These are phyloP conservation scores for Candida vaughaniae DNA, from an alignment of 805 yeast genomes.

Conservation along the genomic window DNA sequence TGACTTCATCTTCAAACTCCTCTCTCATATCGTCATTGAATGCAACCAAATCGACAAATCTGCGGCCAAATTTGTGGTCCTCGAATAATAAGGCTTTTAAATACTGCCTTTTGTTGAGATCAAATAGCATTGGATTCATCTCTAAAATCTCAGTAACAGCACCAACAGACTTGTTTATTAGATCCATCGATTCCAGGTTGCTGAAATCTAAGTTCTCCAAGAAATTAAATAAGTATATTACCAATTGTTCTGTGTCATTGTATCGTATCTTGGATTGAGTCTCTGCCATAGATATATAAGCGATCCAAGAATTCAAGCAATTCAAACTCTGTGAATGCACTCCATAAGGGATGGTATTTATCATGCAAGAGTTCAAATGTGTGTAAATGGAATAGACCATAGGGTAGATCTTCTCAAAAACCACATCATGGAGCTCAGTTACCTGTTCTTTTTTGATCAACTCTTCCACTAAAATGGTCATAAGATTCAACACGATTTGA, in stretches of 20 bases:
- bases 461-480: conserved; percentile 53
- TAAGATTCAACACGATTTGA: conserved; percentile 5
- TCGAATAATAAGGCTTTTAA: conserved; percentile 41
- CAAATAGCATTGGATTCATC: conserved; percentile 42
- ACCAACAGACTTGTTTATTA: conserved; percentile 25
- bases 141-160: conserved; percentile 47
- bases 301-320: conserved; percentile 36
- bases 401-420: conserved; percentile 22
- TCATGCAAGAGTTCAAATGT: conserved; percentile 13
- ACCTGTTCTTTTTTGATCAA: conserved; percentile 34
- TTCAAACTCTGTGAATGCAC: conserved; percentile 7
- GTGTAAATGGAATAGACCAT: conserved; percentile 14
- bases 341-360: background rate
- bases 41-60: conserved; percentile 34
- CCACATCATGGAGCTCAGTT: conserved; percentile 33
- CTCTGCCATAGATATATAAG: conserved; percentile 37
- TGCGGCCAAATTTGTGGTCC: conserved; percentile 41
- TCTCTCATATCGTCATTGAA: conserved; percentile 28
- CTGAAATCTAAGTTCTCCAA: conserved; percentile 12
- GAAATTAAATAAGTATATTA: conserved; percentile 20
- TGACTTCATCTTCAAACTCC: conserved; percentile 32
- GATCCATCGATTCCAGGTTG: conserved; percentile 14
- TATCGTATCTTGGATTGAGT: conserved; percentile 32
- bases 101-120: conserved; percentile 12
- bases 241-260: conserved; percentile 22